Conservation (phyloP, 164 flowering plant genomes). For the Nymphaea thermarum region DNA sequence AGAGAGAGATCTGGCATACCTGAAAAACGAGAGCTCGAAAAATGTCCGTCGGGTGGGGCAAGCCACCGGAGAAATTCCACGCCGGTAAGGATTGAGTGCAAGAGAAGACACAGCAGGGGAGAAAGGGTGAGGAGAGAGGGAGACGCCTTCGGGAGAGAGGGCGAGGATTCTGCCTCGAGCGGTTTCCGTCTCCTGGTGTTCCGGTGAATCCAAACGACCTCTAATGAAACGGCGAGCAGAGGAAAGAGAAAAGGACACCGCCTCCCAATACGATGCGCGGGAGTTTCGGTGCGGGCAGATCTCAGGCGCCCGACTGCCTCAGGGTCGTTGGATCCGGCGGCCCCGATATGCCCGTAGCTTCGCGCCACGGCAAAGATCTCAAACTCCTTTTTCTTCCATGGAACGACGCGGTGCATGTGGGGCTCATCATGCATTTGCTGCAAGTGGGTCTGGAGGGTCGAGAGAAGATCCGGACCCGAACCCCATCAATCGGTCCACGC, state of each 20-base stretch:
- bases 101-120: not conserved
- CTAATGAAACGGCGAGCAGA: too few relatives aligned
- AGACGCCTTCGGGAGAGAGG: not conserved
- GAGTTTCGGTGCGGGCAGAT: not conserved
- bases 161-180: not conserved
- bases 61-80: too few relatives aligned
- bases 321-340: not conserved
- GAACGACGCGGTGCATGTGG: not conserved
- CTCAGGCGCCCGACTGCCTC: not conserved
- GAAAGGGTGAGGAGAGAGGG: not conserved
- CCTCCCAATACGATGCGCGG: not conserved
- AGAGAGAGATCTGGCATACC: too few relatives aligned
- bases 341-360: not conserved
- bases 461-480: not conserved
- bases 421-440: not conserved
- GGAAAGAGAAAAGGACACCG: not conserved
- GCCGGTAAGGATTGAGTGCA: not conserved
- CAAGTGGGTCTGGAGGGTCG: not conserved
- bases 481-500: not conserved
- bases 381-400: not conserved
- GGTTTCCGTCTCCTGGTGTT: too few relatives aligned
- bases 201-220: too few relatives aligned
- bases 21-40: too few relatives aligned
- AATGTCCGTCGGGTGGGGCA: too few relatives aligned
- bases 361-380: not conserved